Percentiles rank a stretch among this genome's conserved stretches.
Conservation (phyloP, 371 early-diverging fungal species). For the Blakeslea trispora region DNA sequence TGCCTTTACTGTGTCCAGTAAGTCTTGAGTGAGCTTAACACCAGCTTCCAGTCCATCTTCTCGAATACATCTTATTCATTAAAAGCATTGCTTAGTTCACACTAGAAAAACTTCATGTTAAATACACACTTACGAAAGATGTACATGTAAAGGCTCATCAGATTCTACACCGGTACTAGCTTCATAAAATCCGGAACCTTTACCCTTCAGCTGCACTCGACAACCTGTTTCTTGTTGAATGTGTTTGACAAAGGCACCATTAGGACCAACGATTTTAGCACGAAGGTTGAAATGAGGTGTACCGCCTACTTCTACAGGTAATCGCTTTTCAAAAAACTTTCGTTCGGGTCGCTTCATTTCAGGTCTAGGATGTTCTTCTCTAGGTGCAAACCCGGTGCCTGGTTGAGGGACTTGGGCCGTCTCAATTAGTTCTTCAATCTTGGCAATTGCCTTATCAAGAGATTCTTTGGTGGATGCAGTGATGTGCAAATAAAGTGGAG, state of each 20-base stretch:
- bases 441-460: conserved; percentile 70
- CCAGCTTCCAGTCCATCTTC: conserved; percentile 76
- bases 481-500: conserved; percentile 79
- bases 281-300: conserved; percentile 76
- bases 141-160: conserved; percentile 80
- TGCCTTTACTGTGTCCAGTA: conserved; percentile 73
- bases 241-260: conserved; percentile 85
- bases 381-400: conserved; percentile 21
- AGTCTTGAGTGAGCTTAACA: conserved; percentile 67
- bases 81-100: background rate
- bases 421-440: conserved; percentile 75
- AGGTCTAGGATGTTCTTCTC: conserved; percentile 19
- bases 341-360: conserved; percentile 31
- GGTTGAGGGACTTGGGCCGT: conserved; percentile 33
- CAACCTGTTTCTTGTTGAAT: conserved; percentile 82
- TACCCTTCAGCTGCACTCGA: conserved; percentile 78
- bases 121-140: conserved; percentile 65
- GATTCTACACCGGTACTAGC: conserved; percentile 65
- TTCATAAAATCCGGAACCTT: conserved; percentile 85
- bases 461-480: conserved; percentile 67
- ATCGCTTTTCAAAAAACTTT: conserved; percentile 62
- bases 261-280: conserved; percentile 86
- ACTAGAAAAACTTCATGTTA: background rate
- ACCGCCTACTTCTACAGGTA: conserved; percentile 72
- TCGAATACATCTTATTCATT: conserved; percentile 48